Percentiles rank a stretch among this genome's conserved stretches.
Evolutionary conservation across 306 rosid species (phyloP).

Genomic region (Hylodesmum podocarpum): DNA sequence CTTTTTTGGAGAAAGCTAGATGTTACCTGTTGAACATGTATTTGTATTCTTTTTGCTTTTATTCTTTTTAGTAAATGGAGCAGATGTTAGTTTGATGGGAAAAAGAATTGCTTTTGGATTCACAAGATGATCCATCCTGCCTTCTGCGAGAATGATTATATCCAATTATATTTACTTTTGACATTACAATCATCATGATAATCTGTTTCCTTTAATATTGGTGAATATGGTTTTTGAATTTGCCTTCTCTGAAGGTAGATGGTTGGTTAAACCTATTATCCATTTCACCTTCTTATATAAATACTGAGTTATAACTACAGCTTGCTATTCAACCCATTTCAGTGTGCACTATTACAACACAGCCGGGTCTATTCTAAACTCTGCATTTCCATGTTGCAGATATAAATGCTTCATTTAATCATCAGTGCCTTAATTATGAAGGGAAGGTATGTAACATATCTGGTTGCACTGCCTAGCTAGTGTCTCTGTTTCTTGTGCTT

Average conservation of each 20-base stretch:
- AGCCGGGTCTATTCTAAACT: constrained; percentile 8
- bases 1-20: not conserved
- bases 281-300: constrained; percentile 15
- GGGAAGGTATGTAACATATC: constrained; percentile 70
- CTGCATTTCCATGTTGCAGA: constrained; percentile 48
- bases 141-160: constrained; percentile 16
- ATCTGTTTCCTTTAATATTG: constrained; percentile 18
- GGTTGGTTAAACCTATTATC: constrained; percentile 14
- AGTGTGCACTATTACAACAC: constrained; percentile 7
- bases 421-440: constrained; percentile 67
- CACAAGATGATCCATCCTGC: not conserved
- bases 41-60: not conserved
- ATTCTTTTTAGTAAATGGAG: constrained; percentile 9
- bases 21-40: not conserved
- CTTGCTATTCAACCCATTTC: not conserved
- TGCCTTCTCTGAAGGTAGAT: not conserved
- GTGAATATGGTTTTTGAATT: constrained; percentile 13
- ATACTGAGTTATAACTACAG: not conserved
- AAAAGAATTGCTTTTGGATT: not conserved
- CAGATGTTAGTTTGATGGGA: constrained; percentile 20
- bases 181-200: constrained; percentile 4
- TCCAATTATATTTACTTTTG: constrained; percentile 17
- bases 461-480: constrained; percentile 18
- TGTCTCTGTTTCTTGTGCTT: not conserved
- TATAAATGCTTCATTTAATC: constrained; percentile 80